phyloP scores from a whole-genome alignment of 495 filamentous ascomycete genomes.

The Trichocladium uniseriatum region DNA sequence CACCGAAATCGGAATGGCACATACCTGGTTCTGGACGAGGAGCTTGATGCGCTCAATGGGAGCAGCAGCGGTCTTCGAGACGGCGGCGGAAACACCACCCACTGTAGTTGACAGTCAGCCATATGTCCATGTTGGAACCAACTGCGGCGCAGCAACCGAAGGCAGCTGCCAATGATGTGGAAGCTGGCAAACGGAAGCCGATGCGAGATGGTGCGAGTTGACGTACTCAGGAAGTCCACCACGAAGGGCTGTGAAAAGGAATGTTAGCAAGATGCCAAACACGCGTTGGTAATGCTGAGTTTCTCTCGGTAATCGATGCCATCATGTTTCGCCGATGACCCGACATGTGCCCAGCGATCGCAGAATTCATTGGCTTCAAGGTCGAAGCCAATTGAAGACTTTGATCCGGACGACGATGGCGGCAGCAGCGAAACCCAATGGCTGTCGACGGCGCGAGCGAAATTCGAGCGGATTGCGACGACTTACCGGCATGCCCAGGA shows the following conservation, averaged over 20 bases:
- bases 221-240: slow-evolving; percentile 98
- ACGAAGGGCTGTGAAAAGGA: slow-evolving; percentile 49
- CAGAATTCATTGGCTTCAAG: slow-evolving; percentile 5
- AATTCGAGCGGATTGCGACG: slow-evolving; percentile 20
- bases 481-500: slow-evolving; percentile 87
- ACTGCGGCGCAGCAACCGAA: slow-evolving; percentile 30
- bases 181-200: neutral
- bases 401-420: slow-evolving; percentile 14
- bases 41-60: slow-evolving; percentile 99
- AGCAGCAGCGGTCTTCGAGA: slow-evolving; percentile 99
- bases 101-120: slow-evolving; percentile 48
- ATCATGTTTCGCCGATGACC: neutral
- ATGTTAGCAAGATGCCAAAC: slow-evolving; percentile 18
- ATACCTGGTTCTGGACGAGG: slow-evolving; percentile 99
- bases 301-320: neutral
- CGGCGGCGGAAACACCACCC: slow-evolving; percentile 99
- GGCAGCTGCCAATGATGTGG: slow-evolving; percentile 9
- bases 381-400: slow-evolving; percentile 22
- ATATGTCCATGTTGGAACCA: neutral
- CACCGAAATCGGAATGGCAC: slow-evolving; percentile 20
- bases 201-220: neutral
- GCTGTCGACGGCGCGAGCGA: slow-evolving; percentile 28
- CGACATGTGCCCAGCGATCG: slow-evolving; percentile 3
- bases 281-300: neutral
- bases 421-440: neutral